Conservation (phyloP, 139 green algal genomes). For the Tetraselmis striata region DNA sequence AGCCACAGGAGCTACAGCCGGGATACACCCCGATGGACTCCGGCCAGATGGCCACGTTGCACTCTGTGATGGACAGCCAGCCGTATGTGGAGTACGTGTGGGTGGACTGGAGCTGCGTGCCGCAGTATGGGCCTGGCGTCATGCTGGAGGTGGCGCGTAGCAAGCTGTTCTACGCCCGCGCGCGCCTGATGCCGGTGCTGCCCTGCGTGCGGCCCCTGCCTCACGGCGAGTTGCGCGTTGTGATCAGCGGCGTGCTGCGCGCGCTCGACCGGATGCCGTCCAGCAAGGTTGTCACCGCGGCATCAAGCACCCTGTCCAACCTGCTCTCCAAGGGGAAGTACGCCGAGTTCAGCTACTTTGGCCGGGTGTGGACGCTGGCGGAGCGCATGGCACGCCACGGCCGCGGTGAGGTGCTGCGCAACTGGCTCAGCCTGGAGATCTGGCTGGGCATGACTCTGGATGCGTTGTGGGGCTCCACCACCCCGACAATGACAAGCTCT, state of each 20-base stretch:
- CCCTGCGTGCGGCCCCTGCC: neutral
- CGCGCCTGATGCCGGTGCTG: neutral
- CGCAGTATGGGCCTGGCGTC: neutral
- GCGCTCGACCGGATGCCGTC: neutral
- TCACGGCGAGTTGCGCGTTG: neutral
- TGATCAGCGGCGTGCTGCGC: neutral
- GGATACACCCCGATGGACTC: neutral
- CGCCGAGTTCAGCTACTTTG: neutral
- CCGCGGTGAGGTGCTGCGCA: neutral
- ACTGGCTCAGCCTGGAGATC: neutral
- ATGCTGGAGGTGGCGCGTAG: neutral
- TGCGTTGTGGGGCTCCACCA: neutral
- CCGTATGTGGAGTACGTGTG: neutral
- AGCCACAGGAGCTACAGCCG: neutral
- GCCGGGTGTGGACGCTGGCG: neutral
- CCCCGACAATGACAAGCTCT: neutral
- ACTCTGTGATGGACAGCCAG: neutral
- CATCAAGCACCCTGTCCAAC: neutral
- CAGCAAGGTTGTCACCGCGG: neutral
- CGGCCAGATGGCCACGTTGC: neutral
- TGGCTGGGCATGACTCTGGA: neutral
- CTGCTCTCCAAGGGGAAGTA: neutral
- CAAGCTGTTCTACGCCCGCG: neutral
- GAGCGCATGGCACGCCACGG: neutral
- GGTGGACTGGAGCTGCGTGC: neutral